A percentile compares a stretch with the other conserved stretches of the same genome.
phyloP scores from a whole-genome alignment of 805 yeast species.

The Lipomyces yamadae region DNA sequence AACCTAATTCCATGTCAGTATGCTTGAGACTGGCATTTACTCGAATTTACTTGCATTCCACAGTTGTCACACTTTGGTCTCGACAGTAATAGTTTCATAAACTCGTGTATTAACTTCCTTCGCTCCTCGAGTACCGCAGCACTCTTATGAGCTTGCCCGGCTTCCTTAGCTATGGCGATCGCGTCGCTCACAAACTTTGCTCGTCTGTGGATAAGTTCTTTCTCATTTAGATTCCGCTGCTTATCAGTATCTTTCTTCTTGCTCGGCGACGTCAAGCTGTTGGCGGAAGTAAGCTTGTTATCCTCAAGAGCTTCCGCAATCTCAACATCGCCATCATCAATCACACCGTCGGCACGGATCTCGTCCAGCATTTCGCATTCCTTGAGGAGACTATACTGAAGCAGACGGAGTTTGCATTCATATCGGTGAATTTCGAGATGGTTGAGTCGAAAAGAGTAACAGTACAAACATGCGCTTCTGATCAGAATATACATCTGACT shows the following conservation, averaged over 20 bases:
- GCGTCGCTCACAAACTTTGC: slow-evolving; percentile 71
- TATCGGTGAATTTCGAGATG: slow-evolving; percentile 71
- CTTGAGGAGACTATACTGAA: slow-evolving; percentile 85
- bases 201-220: slow-evolving; percentile 58
- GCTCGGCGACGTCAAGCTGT: slow-evolving; percentile 38
- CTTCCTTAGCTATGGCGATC: slow-evolving; percentile 58
- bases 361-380: slow-evolving; percentile 78
- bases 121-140: slow-evolving; percentile 89
- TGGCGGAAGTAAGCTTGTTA: slow-evolving; percentile 38
- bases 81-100: slow-evolving; percentile 71
- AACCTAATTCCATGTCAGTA: slow-evolving; percentile 43
- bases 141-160: slow-evolving; percentile 70
- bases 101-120: slow-evolving; percentile 66
- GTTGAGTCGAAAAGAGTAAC: slow-evolving; percentile 81
- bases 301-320: slow-evolving; percentile 52
- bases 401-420: slow-evolving; percentile 74
- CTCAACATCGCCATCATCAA: slow-evolving; percentile 55
- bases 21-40: neutral
- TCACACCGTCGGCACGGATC: slow-evolving; percentile 50
- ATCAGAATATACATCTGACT: slow-evolving; percentile 83
- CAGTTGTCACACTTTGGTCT: slow-evolving; percentile 95
- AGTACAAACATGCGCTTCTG: slow-evolving; percentile 84
- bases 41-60: slow-evolving; percentile 61
- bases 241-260: slow-evolving; percentile 48
- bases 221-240: slow-evolving; percentile 48